These are phyloP conservation scores for Capronia epimyces DNA, from an alignment of 2,329 filamentous ascomycete species.

Conservation along the genomic window DNA sequence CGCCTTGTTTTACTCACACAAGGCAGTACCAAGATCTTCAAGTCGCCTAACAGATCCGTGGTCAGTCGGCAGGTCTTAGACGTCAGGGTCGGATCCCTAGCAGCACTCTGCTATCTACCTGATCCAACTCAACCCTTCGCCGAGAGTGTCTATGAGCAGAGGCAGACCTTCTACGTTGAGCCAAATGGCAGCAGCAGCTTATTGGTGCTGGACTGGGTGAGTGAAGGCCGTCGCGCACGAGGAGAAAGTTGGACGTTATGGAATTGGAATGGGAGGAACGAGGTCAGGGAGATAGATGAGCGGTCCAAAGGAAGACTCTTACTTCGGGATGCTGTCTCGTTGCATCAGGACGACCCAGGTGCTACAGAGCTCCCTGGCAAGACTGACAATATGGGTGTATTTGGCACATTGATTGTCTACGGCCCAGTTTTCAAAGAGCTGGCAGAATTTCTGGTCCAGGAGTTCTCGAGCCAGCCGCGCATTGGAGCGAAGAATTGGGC, in stretches of 20 bases:
- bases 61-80: conserved; percentile 46
- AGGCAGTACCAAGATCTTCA: conserved; percentile 95
- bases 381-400: conserved; percentile 54
- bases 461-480: conserved; percentile 72
- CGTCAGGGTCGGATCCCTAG: conserved; percentile 44
- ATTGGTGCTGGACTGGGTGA: conserved; percentile 91
- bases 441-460: conserved; percentile 67
- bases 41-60: conserved; percentile 49
- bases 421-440: conserved; percentile 64
- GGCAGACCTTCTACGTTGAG: conserved; percentile 66
- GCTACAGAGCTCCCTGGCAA: conserved; percentile 24
- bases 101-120: conserved; percentile 63
- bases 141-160: conserved; percentile 76
- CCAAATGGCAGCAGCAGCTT: conserved; percentile 51
- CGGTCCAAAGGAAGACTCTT: conserved; percentile 54
- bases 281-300: conserved; percentile 59
- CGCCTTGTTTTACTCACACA: conserved; percentile 60
- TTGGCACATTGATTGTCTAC: conserved; percentile 78
- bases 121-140: conserved; percentile 92
- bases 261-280: conserved; percentile 77
- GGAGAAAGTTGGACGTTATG: conserved; percentile 85
- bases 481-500: conserved; percentile 76
- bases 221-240: conserved; percentile 73
- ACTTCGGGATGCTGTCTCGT: conserved; percentile 75
- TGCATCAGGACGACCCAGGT: conserved; percentile 54